Percentiles rank a stretch among this genome's conserved stretches.
phyloP scores from a whole-genome alignment of 2,329 filamentous ascomycete species.

The Aspergillus persii region DNA sequence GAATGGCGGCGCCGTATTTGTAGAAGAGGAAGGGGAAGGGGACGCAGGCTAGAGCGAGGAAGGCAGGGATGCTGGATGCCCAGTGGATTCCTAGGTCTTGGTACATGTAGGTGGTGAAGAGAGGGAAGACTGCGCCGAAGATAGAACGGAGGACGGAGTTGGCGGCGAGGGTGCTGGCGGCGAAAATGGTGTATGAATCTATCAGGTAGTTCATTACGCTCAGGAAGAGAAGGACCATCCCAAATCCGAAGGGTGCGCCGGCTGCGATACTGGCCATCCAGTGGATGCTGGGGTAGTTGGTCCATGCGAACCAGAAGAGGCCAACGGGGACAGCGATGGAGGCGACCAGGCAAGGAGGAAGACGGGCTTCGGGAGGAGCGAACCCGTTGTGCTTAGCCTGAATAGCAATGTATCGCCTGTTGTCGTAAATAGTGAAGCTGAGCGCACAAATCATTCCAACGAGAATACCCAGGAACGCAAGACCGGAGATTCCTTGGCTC shows the following conservation, averaged over 20 bases:
- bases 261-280: slow-evolving; percentile 2
- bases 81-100: slow-evolving; percentile 1
- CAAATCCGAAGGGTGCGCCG: neutral
- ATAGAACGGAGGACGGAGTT: slow-evolving; percentile 3
- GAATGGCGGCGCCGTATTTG: neutral
- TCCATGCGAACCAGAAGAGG: slow-evolving; percentile 6
- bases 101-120: slow-evolving; percentile 5
- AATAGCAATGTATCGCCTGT: neutral
- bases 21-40: slow-evolving; percentile 3
- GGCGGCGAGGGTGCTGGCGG: neutral
- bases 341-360: neutral
- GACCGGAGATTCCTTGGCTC: slow-evolving; percentile 2
- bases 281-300: slow-evolving; percentile 2
- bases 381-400: neutral
- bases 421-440: neutral
- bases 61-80: slow-evolving; percentile 2
- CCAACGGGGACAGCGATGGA: neutral
- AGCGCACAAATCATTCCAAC: neutral
- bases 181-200: slow-evolving; percentile 2
- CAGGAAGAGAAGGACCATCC: slow-evolving; percentile 2
- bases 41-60: slow-evolving; percentile 1
- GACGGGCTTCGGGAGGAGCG: neutral
- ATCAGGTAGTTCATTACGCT: slow-evolving; percentile 4
- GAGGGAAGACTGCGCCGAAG: slow-evolving; percentile 1
- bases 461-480: slow-evolving; percentile 2